These are phyloP conservation scores for Fusarium siculi DNA, from an alignment of 2,329 filamentous ascomycete genomes.

Conservation along the genomic window DNA sequence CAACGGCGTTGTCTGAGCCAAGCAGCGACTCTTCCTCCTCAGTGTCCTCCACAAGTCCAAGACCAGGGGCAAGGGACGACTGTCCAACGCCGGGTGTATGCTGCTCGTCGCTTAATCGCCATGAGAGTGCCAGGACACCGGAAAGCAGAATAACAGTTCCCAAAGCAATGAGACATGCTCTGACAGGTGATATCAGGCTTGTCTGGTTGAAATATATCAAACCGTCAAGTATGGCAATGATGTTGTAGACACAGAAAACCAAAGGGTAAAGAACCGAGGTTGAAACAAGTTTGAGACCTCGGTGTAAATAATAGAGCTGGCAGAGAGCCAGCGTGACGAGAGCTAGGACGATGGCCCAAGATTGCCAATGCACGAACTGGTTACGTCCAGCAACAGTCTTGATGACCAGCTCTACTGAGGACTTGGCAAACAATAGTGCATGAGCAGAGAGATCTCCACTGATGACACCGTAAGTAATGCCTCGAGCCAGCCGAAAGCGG, in stretches of 20 bases:
- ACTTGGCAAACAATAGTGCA: conserved; percentile 92
- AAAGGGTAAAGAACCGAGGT: conserved; percentile 96
- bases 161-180: conserved; percentile 83
- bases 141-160: conserved; percentile 87
- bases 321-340: conserved; percentile 84
- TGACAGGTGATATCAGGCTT: conserved; percentile 77
- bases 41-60: conserved; percentile 81
- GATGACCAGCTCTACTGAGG: conserved; percentile 93
- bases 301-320: conserved; percentile 95
- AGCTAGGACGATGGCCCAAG: conserved; percentile 88
- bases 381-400: conserved; percentile 86
- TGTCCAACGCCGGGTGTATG: conserved; percentile 68
- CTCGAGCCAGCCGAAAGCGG: conserved; percentile 79
- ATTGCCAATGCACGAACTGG: conserved; percentile 95
- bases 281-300: conserved; percentile 92
- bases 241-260: conserved; percentile 99
- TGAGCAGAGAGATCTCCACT: conserved; percentile 95
- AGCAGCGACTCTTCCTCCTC: conserved; percentile 67
- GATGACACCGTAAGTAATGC: conserved; percentile 88
- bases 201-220: conserved; percentile 96
- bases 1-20: conserved; percentile 57
- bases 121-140: conserved; percentile 91
- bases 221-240: conserved; percentile 96
- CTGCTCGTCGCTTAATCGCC: conserved; percentile 87
- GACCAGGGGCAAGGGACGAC: conserved; percentile 81